Evolutionary conservation across 805 yeast species (phyloP).

Genomic region (Kodamaea hsintzibuensis): DNA sequence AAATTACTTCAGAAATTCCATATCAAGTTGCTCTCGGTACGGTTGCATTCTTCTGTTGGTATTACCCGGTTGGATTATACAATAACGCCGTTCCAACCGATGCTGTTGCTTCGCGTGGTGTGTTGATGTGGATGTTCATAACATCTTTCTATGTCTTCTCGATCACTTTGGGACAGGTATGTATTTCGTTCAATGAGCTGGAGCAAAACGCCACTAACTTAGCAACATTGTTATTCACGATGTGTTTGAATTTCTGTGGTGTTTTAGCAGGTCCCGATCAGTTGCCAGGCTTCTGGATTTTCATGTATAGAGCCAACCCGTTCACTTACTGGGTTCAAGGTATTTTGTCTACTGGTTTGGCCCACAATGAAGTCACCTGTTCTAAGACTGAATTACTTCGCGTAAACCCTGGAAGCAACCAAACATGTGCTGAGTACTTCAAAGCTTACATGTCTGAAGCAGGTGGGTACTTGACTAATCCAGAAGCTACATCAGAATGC

Average conservation of each 20-base stretch:
- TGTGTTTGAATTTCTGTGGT: conserved; percentile 76
- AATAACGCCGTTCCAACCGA: conserved; percentile 56
- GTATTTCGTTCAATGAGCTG: conserved; percentile 58
- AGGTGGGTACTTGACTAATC: conserved; percentile 61
- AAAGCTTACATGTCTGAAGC: conserved; percentile 37
- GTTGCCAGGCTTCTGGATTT: conserved; percentile 84
- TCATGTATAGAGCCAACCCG: conserved; percentile 76
- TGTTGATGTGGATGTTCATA: conserved; percentile 49
- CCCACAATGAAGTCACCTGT: conserved; percentile 38
- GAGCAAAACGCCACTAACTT: conserved; percentile 67
- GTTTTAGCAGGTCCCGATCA: conserved; percentile 57
- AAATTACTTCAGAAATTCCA: conserved; percentile 65
- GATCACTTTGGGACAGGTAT: conserved; percentile 58
- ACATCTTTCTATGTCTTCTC: conserved; percentile 50
- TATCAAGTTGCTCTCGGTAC: conserved; percentile 65
- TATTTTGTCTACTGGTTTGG: conserved; percentile 54
- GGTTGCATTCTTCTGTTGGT: conserved; percentile 56
- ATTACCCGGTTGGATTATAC: conserved; percentile 25
- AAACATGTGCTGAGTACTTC: conserved; percentile 63
- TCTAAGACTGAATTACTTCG: conserved; percentile 25
- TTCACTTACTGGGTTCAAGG: conserved; percentile 68
- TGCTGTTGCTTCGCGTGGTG: conserved; percentile 58
- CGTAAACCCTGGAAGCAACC: conserved; percentile 50
- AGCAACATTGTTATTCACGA: conserved; percentile 55
- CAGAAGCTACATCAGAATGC: conserved; percentile 49